phyloP scores from a whole-genome alignment of 2,329 filamentous ascomycete species.

The Coniella vitis region DNA sequence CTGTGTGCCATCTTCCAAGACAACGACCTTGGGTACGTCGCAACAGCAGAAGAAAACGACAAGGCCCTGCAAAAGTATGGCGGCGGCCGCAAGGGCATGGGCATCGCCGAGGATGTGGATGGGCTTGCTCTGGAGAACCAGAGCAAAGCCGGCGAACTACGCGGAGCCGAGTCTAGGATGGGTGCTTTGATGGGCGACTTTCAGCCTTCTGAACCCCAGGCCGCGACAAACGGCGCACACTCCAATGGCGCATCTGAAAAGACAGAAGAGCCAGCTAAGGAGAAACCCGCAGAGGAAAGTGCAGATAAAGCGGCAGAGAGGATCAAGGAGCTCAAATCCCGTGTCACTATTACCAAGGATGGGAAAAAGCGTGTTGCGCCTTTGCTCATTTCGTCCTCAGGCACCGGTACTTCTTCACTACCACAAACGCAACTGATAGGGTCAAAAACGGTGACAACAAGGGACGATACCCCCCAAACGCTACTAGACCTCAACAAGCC shows the following conservation, averaged over 20 bases:
- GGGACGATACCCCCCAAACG: slow-evolving; percentile 69
- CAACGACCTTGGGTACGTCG: slow-evolving; percentile 85
- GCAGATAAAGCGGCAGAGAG: slow-evolving; percentile 48
- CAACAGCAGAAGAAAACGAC: slow-evolving; percentile 81
- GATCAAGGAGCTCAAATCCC: slow-evolving; percentile 66
- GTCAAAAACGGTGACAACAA: slow-evolving; percentile 53
- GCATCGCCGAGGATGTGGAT: slow-evolving; percentile 88
- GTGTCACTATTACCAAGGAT: slow-evolving; percentile 92
- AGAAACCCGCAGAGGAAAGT: slow-evolving; percentile 32
- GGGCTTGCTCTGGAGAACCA: slow-evolving; percentile 80
- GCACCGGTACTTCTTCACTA: slow-evolving; percentile 77
- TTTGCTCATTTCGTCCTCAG: slow-evolving; percentile 82
- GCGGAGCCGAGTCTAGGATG: slow-evolving; percentile 90
- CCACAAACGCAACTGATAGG: slow-evolving; percentile 85
- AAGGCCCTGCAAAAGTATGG: slow-evolving; percentile 91
- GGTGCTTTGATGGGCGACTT: slow-evolving; percentile 94
- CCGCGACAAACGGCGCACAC: slow-evolving; percentile 30
- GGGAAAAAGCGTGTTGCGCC: slow-evolving; percentile 95
- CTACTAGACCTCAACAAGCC: slow-evolving; percentile 88
- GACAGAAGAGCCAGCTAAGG: slow-evolving; percentile 19
- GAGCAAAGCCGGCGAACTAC: slow-evolving; percentile 85
- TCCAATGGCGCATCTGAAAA: slow-evolving; percentile 19
- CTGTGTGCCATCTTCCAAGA: slow-evolving; percentile 74
- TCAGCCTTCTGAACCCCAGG: slow-evolving; percentile 39
- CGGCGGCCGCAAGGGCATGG: slow-evolving; percentile 77